Base-by-base conservation (phyloP, 2,329 filamentous ascomycete species). In the Talaromyces sp. region DNA sequence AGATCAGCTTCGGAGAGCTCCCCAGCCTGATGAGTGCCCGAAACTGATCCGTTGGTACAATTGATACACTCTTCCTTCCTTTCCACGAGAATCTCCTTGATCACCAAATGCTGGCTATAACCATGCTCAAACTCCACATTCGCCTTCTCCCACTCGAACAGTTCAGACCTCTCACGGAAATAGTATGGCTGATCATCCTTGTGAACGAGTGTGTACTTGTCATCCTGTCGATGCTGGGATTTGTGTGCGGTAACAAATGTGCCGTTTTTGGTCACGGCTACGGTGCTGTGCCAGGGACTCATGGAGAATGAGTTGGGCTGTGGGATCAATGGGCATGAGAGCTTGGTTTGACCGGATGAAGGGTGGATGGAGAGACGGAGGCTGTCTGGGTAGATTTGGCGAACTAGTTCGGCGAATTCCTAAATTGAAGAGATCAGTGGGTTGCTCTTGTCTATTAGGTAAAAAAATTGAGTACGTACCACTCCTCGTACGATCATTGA, bases 81-180 rank as follows among this genome's bases (percentile, higher is more conserved):
- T n/a, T 54, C 27, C 27, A 34, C 51, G 11, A n/a, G 8, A 7
- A 10, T 13, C 27, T 60, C 40, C 10, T 13, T 60, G 17, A 60
- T 27, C n/a, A 60, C n/a, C 58, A 60, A 34, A 27, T 60, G 25
- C 17, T 47, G 58, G 4, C 49, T 84, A 61, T 86, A 85, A 2
- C 83, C 71, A 3, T 82, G 83, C 60, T 81, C 78, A 51, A 77
- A 79, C 1, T 68, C 70, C 5, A 85, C 76, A 0, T 79, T 75
- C 27, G 77, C 4, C 27, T 11, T 69, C 1, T 70, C 68, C 82
- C 82, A 85, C 3, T 75, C 72, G 1, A 81, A 75, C 0, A 85
- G 69, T 0, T 78, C 70, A 0, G 82, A 83, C 65, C 77, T 83
- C 68, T 86, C 82, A 1, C 84, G 77, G 70, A 80, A 86, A 70